These are phyloP conservation scores for Glonium stellatum DNA, from an alignment of 495 filamentous ascomycete genomes.

Conservation along the genomic window DNA sequence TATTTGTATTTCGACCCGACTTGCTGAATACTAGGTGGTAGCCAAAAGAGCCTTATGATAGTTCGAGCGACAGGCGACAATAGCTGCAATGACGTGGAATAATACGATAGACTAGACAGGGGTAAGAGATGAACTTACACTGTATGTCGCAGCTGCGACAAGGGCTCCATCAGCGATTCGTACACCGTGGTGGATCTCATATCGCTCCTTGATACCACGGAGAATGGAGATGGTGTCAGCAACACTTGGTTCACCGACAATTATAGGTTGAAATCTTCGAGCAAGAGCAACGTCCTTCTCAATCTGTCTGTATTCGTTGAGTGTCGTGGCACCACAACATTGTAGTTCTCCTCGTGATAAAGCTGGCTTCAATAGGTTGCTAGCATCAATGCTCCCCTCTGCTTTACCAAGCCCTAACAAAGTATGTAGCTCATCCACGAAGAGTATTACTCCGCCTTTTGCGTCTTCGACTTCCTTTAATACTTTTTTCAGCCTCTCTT, in stretches of 20 bases:
- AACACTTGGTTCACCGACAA: conserved; percentile 81
- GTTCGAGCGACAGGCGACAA: not conserved
- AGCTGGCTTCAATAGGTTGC: conserved; percentile 92
- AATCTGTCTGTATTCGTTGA: conserved; percentile 85
- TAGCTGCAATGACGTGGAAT: not conserved
- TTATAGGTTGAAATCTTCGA: conserved; percentile 86
- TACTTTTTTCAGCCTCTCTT: conserved; percentile 86
- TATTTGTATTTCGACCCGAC: not conserved
- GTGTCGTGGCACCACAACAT: conserved; percentile 89
- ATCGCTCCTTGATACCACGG: conserved; percentile 91
- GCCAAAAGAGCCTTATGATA: not conserved
- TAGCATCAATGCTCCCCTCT: conserved; percentile 93
- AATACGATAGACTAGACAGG: not conserved
- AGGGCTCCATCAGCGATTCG: conserved; percentile 88
- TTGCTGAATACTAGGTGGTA: not conserved
- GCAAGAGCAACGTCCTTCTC: conserved; percentile 95
- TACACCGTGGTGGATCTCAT: conserved; percentile 94
- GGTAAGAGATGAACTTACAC: conserved; percentile 24
- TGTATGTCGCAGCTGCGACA: conserved; percentile 84
- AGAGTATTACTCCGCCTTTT: conserved; percentile 81
- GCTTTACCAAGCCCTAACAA: conserved; percentile 88
- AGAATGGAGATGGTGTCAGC: conserved; percentile 93
- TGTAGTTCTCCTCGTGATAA: conserved; percentile 86
- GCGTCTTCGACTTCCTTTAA: conserved; percentile 86
- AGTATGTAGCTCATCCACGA: conserved; percentile 92